Evolutionary conservation across 192 early-diverging fungal species (phyloP).

Genomic region (Pecoramyces ruminantium): DNA sequence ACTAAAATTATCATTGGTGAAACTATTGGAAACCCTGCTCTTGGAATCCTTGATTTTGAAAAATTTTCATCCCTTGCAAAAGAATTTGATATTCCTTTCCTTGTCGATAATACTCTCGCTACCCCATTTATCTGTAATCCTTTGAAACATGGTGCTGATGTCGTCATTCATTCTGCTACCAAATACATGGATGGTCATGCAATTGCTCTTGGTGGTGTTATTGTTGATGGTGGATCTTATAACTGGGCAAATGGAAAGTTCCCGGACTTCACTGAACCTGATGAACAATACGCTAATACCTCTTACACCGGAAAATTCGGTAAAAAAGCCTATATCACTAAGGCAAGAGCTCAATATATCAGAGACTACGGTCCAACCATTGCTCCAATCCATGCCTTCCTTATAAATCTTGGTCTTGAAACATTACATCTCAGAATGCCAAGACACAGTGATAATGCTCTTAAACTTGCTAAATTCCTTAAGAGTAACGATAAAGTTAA

Average conservation of each 20-base stretch:
- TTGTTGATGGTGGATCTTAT: not conserved
- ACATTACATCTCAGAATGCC: not conserved
- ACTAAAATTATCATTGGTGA: not conserved
- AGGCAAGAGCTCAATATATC: not conserved
- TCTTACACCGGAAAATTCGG: not conserved
- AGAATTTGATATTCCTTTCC: not conserved
- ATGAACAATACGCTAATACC: not conserved
- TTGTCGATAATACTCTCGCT: conserved; percentile 1
- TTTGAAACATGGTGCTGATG: not conserved
- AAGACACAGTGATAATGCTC: not conserved
- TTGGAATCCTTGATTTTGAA: not conserved
- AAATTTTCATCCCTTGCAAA: not conserved
- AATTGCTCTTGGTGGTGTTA: not conserved
- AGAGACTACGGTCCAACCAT: not conserved
- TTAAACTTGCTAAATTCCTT: not conserved
- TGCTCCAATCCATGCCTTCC: not conserved
- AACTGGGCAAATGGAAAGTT: not conserved
- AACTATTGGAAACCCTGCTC: not conserved
- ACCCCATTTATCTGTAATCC: conserved; percentile 1
- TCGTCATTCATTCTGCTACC: not conserved
- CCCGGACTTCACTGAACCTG: not conserved
- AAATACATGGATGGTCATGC: not conserved
- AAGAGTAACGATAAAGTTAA: not conserved
- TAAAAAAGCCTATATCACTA: not conserved
- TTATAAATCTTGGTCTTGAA: not conserved